phyloP scores from a whole-genome alignment of 2,329 filamentous ascomycete genomes.

The Calonectria pauciramosa region DNA sequence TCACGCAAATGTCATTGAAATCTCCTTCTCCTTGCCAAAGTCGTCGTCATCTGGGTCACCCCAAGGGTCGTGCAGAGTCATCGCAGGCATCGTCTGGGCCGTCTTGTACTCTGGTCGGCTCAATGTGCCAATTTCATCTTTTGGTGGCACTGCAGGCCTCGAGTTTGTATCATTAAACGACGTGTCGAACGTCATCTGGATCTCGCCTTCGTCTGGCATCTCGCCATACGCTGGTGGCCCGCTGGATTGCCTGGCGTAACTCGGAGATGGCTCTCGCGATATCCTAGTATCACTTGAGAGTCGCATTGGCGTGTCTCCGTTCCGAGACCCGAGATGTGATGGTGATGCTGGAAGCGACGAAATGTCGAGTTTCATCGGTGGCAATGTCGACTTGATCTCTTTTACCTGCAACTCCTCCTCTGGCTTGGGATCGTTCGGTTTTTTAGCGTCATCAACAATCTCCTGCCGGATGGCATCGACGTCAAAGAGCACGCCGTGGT shows the following conservation, averaged over 20 bases:
- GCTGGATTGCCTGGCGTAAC: slow-evolving; percentile 35
- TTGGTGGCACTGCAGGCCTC: slow-evolving; percentile 45
- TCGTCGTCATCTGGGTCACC: slow-evolving; percentile 76
- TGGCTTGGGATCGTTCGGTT: slow-evolving; percentile 67
- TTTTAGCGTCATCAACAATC: slow-evolving; percentile 74
- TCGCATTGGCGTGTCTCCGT: slow-evolving; percentile 31
- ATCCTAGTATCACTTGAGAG: slow-evolving; percentile 42
- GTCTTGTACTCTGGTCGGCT: slow-evolving; percentile 50
- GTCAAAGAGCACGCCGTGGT: slow-evolving; percentile 85
- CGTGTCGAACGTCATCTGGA: slow-evolving; percentile 82
- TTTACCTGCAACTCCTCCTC: slow-evolving; percentile 72
- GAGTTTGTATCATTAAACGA: slow-evolving; percentile 61
- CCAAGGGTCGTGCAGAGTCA: slow-evolving; percentile 75
- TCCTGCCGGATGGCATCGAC: slow-evolving; percentile 93
- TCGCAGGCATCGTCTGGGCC: slow-evolving; percentile 64
- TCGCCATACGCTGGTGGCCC: slow-evolving; percentile 43
- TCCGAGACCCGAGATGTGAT: slow-evolving; percentile 36
- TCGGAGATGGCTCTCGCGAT: slow-evolving; percentile 41
- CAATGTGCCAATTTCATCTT: slow-evolving; percentile 45
- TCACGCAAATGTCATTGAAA: slow-evolving; percentile 86
- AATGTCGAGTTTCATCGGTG: slow-evolving; percentile 86
- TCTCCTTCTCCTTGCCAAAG: slow-evolving; percentile 80
- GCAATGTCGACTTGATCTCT: slow-evolving; percentile 89
- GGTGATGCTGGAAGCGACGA: slow-evolving; percentile 46
- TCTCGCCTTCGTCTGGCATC: slow-evolving; percentile 59